Evolutionary conservation across 495 filamentous ascomycete species (phyloP).

Genomic region (Neurospora africana): DNA sequence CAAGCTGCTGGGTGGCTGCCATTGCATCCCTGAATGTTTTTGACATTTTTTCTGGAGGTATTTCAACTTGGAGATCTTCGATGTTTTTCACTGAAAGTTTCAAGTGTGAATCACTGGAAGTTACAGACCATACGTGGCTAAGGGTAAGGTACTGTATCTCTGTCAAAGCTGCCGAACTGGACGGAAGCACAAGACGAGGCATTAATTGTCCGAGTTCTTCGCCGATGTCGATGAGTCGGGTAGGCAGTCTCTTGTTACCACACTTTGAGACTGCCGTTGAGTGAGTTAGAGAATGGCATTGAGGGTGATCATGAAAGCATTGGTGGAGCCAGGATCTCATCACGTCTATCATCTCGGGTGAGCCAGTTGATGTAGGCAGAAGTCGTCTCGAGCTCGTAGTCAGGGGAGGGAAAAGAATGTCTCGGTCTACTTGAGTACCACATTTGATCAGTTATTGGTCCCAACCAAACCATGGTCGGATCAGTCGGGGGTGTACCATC

Average conservation of each 20-base stretch:
- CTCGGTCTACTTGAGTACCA: not conserved
- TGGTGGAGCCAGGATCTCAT: not conserved
- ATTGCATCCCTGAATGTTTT: not conserved
- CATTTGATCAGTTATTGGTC: not conserved
- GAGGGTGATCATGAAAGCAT: not conserved
- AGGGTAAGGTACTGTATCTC: not conserved
- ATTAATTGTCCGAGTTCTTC: fast-evolving
- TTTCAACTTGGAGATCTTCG: not conserved
- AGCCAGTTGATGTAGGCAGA: not conserved
- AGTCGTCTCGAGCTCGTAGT: not conserved
- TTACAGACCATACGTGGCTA: not conserved
- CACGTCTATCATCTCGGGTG: not conserved
- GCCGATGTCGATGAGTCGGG: not conserved
- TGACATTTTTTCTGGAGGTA: not conserved
- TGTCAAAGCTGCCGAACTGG: not conserved
- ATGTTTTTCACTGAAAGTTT: not conserved
- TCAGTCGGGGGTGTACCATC: not conserved
- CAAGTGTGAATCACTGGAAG: not conserved
- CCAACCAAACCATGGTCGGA: not conserved
- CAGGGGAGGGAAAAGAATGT: not conserved
- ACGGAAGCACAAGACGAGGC: not conserved
- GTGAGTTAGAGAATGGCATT: not conserved
- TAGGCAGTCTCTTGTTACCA: not conserved
- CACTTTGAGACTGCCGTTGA: not conserved
- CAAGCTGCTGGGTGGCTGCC: not conserved